These are phyloP conservation scores for Setaria viridis DNA, from an alignment of 202 grass and related monocot species.

Conservation along the genomic window DNA sequence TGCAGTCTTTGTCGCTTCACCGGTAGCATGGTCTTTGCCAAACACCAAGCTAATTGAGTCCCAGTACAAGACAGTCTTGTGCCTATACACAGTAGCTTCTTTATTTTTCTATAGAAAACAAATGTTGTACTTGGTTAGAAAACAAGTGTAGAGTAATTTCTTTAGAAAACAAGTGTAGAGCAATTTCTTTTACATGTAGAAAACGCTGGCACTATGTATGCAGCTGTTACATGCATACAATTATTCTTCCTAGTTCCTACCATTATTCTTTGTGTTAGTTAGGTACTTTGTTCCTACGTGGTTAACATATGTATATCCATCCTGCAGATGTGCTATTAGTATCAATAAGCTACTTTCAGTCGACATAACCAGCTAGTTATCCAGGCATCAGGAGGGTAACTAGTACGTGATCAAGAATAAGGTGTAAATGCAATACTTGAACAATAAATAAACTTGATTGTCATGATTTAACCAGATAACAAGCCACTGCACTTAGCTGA, in stretches of 20 bases:
- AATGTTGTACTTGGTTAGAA: too few relatives aligned
- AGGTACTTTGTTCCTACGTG: slow-evolving; percentile 4
- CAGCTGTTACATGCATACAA: background rate
- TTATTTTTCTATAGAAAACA: too few relatives aligned
- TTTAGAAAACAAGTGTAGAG: too few relatives aligned
- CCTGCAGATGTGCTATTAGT: background rate
- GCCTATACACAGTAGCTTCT: too few relatives aligned
- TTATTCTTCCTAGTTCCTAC: slow-evolving; percentile 14
- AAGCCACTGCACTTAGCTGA: slow-evolving; percentile 7
- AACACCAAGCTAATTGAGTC: too few relatives aligned
- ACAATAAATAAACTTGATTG: background rate
- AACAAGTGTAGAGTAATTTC: too few relatives aligned
- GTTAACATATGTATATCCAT: slow-evolving; percentile 10
- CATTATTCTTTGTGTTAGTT: background rate
- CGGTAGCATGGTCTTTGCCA: too few relatives aligned
- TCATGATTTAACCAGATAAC: slow-evolving; percentile 26
- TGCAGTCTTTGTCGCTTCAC: too few relatives aligned
- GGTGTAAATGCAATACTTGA: background rate
- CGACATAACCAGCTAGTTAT: background rate
- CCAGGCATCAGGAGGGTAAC: background rate
- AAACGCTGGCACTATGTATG: too few relatives aligned
- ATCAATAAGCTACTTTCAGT: slow-evolving; percentile 8
- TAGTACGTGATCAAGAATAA: background rate
- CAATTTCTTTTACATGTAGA: too few relatives aligned
- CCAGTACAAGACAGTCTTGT: too few relatives aligned